Evolutionary conservation across 2,329 filamentous ascomycete genomes (phyloP).

Genomic region (Atkinsonella hypoxylon): DNA sequence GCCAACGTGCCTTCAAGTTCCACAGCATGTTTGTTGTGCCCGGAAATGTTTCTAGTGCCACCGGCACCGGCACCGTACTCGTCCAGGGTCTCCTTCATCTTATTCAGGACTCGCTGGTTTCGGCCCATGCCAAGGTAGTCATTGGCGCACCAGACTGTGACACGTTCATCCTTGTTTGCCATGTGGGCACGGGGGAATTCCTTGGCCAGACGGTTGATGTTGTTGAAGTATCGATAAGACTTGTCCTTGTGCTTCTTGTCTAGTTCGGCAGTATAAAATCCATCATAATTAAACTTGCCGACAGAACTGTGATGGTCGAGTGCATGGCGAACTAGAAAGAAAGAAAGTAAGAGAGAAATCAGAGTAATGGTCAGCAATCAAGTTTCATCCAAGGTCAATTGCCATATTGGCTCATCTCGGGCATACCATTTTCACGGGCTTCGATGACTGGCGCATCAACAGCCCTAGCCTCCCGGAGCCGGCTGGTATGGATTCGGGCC

Average conservation of each 20-base stretch:
- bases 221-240: constrained; percentile 99
- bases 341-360: not conserved
- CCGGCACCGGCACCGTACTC: constrained; percentile 91
- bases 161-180: constrained; percentile 66
- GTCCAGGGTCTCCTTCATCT: constrained; percentile 91
- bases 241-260: constrained; percentile 99
- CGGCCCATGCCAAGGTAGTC: constrained; percentile 98
- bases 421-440: constrained; percentile 38
- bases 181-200: constrained; percentile 95
- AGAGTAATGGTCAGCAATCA: not conserved
- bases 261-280: constrained; percentile 76
- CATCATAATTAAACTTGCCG: constrained; percentile 78
- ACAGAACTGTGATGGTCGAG: constrained; percentile 7
- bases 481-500: constrained; percentile 72
- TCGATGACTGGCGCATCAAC: constrained; percentile 48
- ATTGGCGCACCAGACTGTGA: constrained; percentile 98
- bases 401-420: not conserved
- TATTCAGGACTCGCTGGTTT: constrained; percentile 72
- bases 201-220: constrained; percentile 96
- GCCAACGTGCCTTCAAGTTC: constrained; percentile 71
- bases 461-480: constrained; percentile 63
- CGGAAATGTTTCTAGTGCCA: constrained; percentile 94
- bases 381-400: not conserved
- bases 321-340: not conserved
- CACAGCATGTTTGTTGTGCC: constrained; percentile 91